Percentiles rank a stretch among this genome's conserved stretches.
Evolutionary conservation across 1,284 basidiomycete genomes (phyloP).

Genomic region (Apiotrichum veenhuisii): DNA sequence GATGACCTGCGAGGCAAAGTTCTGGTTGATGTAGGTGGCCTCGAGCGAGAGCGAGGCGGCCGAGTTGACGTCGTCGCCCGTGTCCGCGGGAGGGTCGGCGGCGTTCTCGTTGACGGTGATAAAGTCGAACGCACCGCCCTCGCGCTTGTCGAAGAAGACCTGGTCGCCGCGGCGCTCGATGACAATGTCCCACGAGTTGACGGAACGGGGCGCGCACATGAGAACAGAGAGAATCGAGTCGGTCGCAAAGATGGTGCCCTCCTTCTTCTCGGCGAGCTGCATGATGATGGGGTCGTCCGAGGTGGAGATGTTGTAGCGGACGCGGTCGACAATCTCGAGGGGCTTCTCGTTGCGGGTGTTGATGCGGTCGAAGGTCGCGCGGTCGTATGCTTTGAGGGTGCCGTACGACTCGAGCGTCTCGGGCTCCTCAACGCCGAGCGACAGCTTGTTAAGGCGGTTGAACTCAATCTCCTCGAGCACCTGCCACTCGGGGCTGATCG

Average conservation of each 20-base stretch:
- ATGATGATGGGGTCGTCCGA: constrained; percentile 96
- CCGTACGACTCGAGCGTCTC: constrained; percentile 84
- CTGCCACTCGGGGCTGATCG: constrained; percentile 85
- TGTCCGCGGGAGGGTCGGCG: constrained; percentile 87
- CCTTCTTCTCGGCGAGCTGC: constrained; percentile 72
- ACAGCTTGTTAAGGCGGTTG: constrained; percentile 83
- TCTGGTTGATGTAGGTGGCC: constrained; percentile 98
- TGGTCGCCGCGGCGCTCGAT: constrained; percentile 89
- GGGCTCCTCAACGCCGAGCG: constrained; percentile 84
- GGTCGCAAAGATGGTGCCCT: constrained; percentile 85
- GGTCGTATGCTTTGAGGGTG: constrained; percentile 88
- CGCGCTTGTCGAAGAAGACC: constrained; percentile 96
- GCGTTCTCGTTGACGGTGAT: constrained; percentile 99
- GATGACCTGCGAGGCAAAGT: constrained; percentile 96
- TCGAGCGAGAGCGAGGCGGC: constrained; percentile 92
- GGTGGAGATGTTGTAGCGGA: constrained; percentile 96
- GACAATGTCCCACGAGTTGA: constrained; percentile 99
- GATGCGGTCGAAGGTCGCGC: constrained; percentile 82
- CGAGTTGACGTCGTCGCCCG: constrained; percentile 71
- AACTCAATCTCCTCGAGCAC: constrained; percentile 98
- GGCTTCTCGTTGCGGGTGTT: constrained; percentile 88
- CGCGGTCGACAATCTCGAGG: constrained; percentile 86
- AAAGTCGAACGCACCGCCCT: constrained; percentile 93
- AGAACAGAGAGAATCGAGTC: constrained; percentile 93
- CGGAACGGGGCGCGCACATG: constrained; percentile 92